phyloP scores from a whole-genome alignment of 805 yeast species.

The Suhomyces sp. region DNA sequence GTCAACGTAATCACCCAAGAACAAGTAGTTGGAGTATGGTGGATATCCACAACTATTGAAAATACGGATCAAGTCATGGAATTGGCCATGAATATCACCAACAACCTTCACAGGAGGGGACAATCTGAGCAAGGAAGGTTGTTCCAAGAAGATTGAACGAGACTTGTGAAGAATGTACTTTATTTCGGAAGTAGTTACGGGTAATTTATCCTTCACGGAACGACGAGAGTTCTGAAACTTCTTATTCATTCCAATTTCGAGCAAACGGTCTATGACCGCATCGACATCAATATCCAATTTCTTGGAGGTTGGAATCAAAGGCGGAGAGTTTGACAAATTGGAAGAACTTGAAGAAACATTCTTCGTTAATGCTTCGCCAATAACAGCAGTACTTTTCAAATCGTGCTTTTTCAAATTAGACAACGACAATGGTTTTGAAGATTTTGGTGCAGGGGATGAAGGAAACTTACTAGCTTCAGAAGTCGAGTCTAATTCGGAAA shows the following conservation, averaged over 20 bases:
- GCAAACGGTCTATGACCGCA: conserved; percentile 57
- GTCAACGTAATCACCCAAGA: conserved; percentile 61
- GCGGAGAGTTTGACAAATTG: conserved; percentile 23
- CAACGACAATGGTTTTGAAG: conserved; percentile 6
- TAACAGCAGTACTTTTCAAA: conserved; percentile 5
- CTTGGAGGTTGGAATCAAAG: conserved; percentile 17
- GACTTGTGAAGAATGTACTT: conserved; percentile 57
- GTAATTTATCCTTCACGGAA: conserved; percentile 45
- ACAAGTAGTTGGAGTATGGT: conserved; percentile 54
- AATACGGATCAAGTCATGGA: conserved; percentile 51
- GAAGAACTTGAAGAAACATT: conserved; percentile 17
- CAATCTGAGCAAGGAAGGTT: conserved; percentile 62
- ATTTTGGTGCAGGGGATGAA: conserved; percentile 12
- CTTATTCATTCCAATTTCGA: conserved; percentile 44
- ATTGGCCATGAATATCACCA: conserved; percentile 79
- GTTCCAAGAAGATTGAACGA: conserved; percentile 58
- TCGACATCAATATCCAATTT: conserved; percentile 53
- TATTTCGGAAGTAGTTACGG: conserved; percentile 52
- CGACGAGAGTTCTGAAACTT: conserved; percentile 15
- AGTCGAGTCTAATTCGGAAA: conserved; percentile 19
- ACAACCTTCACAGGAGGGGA: conserved; percentile 82
- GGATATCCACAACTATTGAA: conserved; percentile 62
- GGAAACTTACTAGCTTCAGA: conserved; percentile 21
- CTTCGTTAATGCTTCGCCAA: conserved; percentile 8
- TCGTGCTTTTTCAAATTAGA: conserved; percentile 13